Evolutionary conservation across 2,329 filamentous ascomycete species (phyloP).

Genomic region (Neonectria neomacrospora): DNA sequence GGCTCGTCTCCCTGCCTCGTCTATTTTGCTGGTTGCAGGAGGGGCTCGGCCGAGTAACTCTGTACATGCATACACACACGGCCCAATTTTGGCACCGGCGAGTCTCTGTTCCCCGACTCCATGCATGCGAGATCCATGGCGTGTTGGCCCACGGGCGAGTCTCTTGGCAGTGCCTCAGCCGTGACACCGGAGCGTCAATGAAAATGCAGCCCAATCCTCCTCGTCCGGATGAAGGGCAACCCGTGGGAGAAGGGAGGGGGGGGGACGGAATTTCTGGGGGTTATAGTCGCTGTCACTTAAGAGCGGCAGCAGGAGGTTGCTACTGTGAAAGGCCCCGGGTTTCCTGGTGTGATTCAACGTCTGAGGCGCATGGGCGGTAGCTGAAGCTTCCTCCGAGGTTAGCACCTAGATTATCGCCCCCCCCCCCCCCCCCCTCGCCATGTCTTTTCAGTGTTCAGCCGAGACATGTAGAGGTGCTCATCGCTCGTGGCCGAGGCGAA

Average conservation of each 20-base stretch:
- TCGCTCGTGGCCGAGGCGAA: neutral
- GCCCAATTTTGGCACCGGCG: slow-evolving; percentile 5
- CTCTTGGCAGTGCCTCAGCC: slow-evolving; percentile 19
- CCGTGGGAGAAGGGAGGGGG: neutral
- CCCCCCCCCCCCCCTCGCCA: no score
- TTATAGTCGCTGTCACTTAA: neutral
- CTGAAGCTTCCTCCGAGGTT: slow-evolving; percentile 17
- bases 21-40: slow-evolving; percentile 4
- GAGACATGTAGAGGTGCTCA: neutral
- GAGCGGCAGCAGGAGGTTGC: slow-evolving; percentile 4
- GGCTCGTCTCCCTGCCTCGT: neutral
- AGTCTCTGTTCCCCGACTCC: slow-evolving; percentile 3
- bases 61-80: neutral
- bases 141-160: neutral
- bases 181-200: slow-evolving; percentile 5
- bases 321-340: slow-evolving; percentile 5
- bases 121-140: slow-evolving; percentile 14
- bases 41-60: neutral
- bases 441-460: neutral
- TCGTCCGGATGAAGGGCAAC: neutral
- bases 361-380: slow-evolving; percentile 32
- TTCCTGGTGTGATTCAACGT: slow-evolving; percentile 16
- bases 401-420: neutral
- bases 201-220: slow-evolving; percentile 1
- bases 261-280: neutral